A percentile compares a stretch with the other conserved stretches of the same genome.
phyloP scores from a whole-genome alignment of 2,329 filamentous ascomycete species.

The Neurospora crassa region DNA sequence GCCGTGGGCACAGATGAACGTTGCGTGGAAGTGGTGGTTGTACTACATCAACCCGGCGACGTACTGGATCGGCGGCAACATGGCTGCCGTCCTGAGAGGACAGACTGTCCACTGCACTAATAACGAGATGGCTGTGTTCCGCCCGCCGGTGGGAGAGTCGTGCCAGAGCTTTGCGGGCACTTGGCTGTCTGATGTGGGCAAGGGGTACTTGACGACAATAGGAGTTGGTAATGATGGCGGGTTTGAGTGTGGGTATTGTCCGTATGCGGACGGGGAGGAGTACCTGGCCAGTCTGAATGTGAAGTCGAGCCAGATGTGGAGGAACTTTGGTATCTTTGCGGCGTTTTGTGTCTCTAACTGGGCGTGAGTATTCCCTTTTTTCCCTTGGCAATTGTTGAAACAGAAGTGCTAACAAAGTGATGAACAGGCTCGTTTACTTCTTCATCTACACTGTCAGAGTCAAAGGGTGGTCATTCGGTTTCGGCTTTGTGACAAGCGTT shows the following conservation, averaged over 20 bases:
- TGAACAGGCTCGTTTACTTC: slow-evolving; percentile 20
- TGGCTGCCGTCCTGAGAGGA: slow-evolving; percentile 45
- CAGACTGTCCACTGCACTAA: slow-evolving; percentile 44
- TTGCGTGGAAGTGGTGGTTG: slow-evolving; percentile 59
- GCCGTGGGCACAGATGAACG: slow-evolving; percentile 53
- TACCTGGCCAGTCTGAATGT: slow-evolving; percentile 52
- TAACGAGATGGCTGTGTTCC: slow-evolving; percentile 51
- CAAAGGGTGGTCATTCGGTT: slow-evolving; percentile 20
- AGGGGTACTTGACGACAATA: slow-evolving; percentile 44
- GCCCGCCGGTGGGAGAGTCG: slow-evolving; percentile 45
- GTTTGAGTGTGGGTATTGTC: slow-evolving; percentile 58
- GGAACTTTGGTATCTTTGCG: slow-evolving; percentile 56
- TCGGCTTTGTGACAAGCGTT: slow-evolving; percentile 14
- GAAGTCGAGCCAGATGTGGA: slow-evolving; percentile 52
- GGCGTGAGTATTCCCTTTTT: slow-evolving; percentile 20
- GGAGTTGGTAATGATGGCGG: slow-evolving; percentile 15
- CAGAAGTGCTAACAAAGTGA: background rate
- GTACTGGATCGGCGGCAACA: slow-evolving; percentile 54
- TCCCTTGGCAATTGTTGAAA: background rate
- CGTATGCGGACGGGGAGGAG: slow-evolving; percentile 49
- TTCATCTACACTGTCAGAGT: slow-evolving; percentile 22
- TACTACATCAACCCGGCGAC: slow-evolving; percentile 60
- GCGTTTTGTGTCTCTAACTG: slow-evolving; percentile 57
- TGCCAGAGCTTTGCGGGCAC: slow-evolving; percentile 50
- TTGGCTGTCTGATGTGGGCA: slow-evolving; percentile 41